A percentile compares a stretch with the other conserved stretches of the same genome.
Evolutionary conservation across 2,329 filamentous ascomycete genomes (phyloP).

Genomic region (Colletotrichum euphorbiae): DNA sequence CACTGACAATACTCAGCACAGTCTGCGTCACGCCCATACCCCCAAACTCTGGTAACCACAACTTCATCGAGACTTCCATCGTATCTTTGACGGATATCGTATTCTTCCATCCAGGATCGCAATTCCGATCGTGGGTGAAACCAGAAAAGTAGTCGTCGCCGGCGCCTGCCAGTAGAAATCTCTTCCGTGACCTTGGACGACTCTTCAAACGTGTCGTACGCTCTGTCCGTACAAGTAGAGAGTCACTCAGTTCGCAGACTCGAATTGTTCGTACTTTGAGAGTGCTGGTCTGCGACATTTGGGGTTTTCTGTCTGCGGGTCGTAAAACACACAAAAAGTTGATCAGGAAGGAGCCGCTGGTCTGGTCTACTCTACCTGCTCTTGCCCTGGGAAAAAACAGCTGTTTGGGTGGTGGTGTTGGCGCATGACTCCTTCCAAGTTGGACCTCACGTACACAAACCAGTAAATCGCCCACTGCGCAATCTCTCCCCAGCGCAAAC

Average conservation of each 20-base stretch:
- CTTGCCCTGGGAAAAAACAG: slow-evolving; percentile 11
- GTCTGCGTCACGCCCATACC: slow-evolving; percentile 24
- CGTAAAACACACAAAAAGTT: slow-evolving; percentile 38
- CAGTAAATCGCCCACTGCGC: slow-evolving; percentile 33
- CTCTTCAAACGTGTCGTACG: slow-evolving; percentile 37
- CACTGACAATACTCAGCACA: slow-evolving; percentile 33
- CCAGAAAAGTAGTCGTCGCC: slow-evolving; percentile 34
- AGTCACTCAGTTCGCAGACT: slow-evolving; percentile 29
- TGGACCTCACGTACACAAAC: slow-evolving; percentile 30
- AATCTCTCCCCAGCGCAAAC: slow-evolving; percentile 3
- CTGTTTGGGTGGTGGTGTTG: slow-evolving; percentile 2
- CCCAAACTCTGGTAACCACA: slow-evolving; percentile 19
- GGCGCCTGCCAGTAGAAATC: slow-evolving; percentile 38
- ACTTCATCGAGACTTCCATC: slow-evolving; percentile 26
- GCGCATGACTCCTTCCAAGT: slow-evolving; percentile 23
- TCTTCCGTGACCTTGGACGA: slow-evolving; percentile 37
- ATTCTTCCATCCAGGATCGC: slow-evolving; percentile 19
- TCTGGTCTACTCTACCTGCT: slow-evolving; percentile 23
- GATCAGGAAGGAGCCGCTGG: slow-evolving; percentile 27
- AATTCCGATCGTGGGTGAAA: slow-evolving; percentile 38
- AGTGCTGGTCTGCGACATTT: slow-evolving; percentile 27
- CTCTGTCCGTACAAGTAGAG: slow-evolving; percentile 38
- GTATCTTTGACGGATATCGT: slow-evolving; percentile 33
- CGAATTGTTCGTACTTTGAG: slow-evolving; percentile 36
- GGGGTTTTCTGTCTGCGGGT: slow-evolving; percentile 29